Base-by-base conservation (phyloP, 78 protist species). In the Emiliania huxleyi region DNA sequence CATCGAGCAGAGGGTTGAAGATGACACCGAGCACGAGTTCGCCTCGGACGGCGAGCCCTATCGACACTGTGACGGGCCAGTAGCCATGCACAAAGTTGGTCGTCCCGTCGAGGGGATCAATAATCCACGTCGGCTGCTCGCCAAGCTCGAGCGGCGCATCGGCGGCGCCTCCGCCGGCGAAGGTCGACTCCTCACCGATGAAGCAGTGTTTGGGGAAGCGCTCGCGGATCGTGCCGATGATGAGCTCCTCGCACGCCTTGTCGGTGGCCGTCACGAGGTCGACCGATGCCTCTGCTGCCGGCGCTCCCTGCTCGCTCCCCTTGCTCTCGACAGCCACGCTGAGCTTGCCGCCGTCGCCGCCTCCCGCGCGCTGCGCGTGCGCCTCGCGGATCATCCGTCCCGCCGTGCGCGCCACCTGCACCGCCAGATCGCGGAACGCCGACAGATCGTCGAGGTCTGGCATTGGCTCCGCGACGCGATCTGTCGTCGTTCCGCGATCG, bases 31-130 rank as follows among this genome's bases (percentile, higher is more conserved):
- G 56, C 89, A 18, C 38, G 26, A 38, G 89, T 26, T 4, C 56
- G 5, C 56, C 40, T 22, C 40, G 38, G 40, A 44, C 23, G 25
- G 37, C 35, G 40, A 81, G 55, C 38, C 89, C 89, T 18, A 81
- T 81, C 5, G 29, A 12, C 23, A 81, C 89, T 26, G 3, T 2
- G 40, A 15, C 35, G n/a, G 44, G 89, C 40, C 56, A 37, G 38
- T 12, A 15, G 43, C 43, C 49, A 26, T 42, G 49, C 29, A 42
- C 49, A 11, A 81, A 81, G 89, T 81, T 81, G 43, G 37, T 2
- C 56, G 89, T 81, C 19, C 89, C 89, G 38, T 81, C 89, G 26
- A 81, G 35, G 56, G 89, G 89, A 56, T 81, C 89, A 38, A 81
- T 38, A 40, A 81, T 44, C 89, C 89, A 81, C 89, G 89, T 81